phyloP scores from a whole-genome alignment of 1,284 basidiomycete genomes.

The Tremellales sp. region DNA sequence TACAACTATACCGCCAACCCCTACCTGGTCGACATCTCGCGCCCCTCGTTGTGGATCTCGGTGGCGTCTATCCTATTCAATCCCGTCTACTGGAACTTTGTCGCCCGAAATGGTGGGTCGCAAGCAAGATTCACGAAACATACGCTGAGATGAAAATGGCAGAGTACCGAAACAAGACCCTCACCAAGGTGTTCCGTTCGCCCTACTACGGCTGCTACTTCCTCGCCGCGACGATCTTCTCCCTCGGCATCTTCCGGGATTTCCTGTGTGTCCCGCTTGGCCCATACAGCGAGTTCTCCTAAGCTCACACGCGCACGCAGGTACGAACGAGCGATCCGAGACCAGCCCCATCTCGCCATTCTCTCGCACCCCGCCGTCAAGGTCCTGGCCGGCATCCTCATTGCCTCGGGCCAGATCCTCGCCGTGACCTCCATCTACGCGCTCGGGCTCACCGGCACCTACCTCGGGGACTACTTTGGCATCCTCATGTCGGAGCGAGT shows the following conservation, averaged over 20 bases:
- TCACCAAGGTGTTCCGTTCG: slow-evolving; percentile 74
- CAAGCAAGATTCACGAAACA: no score
- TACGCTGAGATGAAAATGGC: no score
- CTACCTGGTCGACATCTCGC: slow-evolving; percentile 57
- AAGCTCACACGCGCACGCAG: slow-evolving; percentile 18
- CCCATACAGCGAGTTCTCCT: background rate
- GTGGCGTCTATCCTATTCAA: slow-evolving; percentile 74
- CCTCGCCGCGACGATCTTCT: slow-evolving; percentile 85
- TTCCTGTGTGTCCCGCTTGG: slow-evolving; percentile 62
- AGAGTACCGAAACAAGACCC: slow-evolving; percentile 85
- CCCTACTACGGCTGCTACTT: slow-evolving; percentile 79
- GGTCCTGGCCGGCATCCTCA: slow-evolving; percentile 61
- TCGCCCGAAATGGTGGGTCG: slow-evolving; percentile 82
- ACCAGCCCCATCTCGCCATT: slow-evolving; percentile 42
- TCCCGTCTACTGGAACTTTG: slow-evolving; percentile 91
- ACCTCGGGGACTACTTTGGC: slow-evolving; percentile 98
- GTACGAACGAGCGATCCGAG: slow-evolving; percentile 33
- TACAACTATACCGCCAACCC: slow-evolving; percentile 24
- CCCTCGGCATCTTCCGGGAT: slow-evolving; percentile 79
- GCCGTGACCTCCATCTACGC: slow-evolving; percentile 88
- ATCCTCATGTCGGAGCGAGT: slow-evolving; percentile 83
- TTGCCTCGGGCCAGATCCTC: slow-evolving; percentile 69
- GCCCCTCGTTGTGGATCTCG: slow-evolving; percentile 64
- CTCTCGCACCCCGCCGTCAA: slow-evolving; percentile 59
- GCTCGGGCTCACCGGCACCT: slow-evolving; percentile 88